Base-by-base conservation (phyloP, 441 rosid genomes). In the Pelargonium australe region DNA sequence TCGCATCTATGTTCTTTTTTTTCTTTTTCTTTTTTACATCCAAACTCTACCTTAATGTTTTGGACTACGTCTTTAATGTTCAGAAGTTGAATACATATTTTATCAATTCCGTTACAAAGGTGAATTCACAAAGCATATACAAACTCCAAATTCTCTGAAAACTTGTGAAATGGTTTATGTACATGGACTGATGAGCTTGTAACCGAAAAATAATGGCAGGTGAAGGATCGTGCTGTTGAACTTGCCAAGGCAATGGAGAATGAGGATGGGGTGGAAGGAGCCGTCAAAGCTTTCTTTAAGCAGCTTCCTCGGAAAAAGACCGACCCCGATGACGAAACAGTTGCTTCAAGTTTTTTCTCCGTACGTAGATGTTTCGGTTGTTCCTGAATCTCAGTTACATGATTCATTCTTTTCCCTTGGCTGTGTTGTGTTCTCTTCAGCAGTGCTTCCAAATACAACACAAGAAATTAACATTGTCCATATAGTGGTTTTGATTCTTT, bases 181-280 rank as follows among this genome's bases (percentile, higher is more conserved):
- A 4, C 28, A 19, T 17, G 62, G 19, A 57, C 62, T 57, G 9
- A 57, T 40, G 43, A 40, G 43, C 43, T 40, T 40, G 43, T 40
- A 40, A 41, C 57, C 9, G n/a, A 23, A n/a, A 51, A 71, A 5
- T 49, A 57, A 73, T 75, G 45, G 0, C 84, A 95, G 99, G 99
- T 95, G 70, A 95, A 95, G 78, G 83, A 85, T 69, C 83, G 70
- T 4, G 97, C 97, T 4, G 82, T 90, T 72, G 89, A 90, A 68
- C 87, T 92, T 71, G 94, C 98, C 45, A 79, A 89, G 73, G 92
- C 92, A 23, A 92, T 92, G 99, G 86, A 90, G 85, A 82, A 86
- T 19, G 99, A 95, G 81, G 99, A 95, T 65, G 99, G 99, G 57
- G 97, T 89, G 71, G 77, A 84, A 14, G 99, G 97, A 78, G 99